Base-by-base conservation (phyloP, 164 flowering plant species). In the Pachysandra terminalis region DNA sequence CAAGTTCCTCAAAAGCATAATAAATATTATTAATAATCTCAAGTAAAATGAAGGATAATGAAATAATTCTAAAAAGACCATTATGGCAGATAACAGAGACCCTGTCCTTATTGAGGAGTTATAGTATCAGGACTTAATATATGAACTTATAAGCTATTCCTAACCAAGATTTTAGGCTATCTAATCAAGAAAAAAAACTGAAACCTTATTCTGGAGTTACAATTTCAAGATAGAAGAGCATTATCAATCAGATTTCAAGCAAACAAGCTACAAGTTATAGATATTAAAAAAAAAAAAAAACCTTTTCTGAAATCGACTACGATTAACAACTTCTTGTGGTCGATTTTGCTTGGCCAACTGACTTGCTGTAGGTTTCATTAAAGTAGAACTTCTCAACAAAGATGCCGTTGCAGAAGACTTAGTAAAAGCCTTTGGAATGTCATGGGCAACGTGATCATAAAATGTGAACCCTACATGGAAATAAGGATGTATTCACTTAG, bases 321-420 rank as follows among this genome's bases (percentile, higher is more conserved):
- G 75, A 68, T 56, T 19, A 68, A 71, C 72, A 51, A 64, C 64
- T 65, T 78, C 78, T 61, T 28, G 75, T 14, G 74, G 75, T 57
- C 54, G 79, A 69, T 75, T 87, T 84, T 92, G 96, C 85, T 92
- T 95, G 45, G 99, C 99, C 74, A 95, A 68, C 64, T 84, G 88
- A 77, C 99, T 90, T 35, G 93, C 96, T n/a, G 99, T 95, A 61
- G 99, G 97, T 67, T 88, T 92, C 98, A 90, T 92, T 76, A 91
- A 82, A 69, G 97, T 92, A 65, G 97, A 89, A 71, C 82, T 78
- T 81, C 84, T 87, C 5, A 83, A 67, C 0, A 75, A 26, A 63
- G 71, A 69, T 21, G 80, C 71, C 71, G 78, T 87, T 55, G 52
- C 74, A 28, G 68, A 28, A 21, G 69, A 1, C 73, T 75, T 86